Percentiles rank a stretch among this genome's conserved stretches.
Evolutionary conservation across 2,329 filamentous ascomycete genomes (phyloP).

Genomic region (Knoxdaviesia capensis): DNA sequence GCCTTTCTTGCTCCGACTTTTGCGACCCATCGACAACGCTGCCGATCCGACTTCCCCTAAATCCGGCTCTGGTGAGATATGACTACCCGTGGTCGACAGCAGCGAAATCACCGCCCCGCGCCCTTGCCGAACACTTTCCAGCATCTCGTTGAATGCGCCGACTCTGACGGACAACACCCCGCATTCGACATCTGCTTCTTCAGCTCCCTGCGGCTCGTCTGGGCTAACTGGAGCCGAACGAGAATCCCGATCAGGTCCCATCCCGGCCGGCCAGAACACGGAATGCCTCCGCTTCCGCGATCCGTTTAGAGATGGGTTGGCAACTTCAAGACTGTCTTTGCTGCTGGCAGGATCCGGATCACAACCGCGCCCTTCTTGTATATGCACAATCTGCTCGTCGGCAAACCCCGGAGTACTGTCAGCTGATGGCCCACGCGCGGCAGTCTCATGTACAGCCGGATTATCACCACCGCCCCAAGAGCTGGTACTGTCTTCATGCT

Average conservation of each 20-base stretch:
- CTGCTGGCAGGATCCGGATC: background rate
- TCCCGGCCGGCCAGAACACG: background rate
- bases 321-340: background rate
- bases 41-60: background rate
- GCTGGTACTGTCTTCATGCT: too few species aligned
- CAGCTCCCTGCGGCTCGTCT: background rate
- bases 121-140: background rate
- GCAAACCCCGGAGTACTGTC: background rate
- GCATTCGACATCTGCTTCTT: too few species aligned
- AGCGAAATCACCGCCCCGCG: background rate
- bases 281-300: background rate
- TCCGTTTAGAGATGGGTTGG: background rate
- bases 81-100: background rate
- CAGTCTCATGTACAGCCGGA: too few species aligned
- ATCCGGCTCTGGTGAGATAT: background rate
- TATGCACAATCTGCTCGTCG: background rate
- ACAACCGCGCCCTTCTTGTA: background rate
- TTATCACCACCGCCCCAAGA: too few species aligned
- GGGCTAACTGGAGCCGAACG: background rate
- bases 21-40: background rate
- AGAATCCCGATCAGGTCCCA: background rate
- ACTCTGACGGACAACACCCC: background rate
- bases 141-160: slow-evolving; percentile 2
- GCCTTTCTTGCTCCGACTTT: background rate
- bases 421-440: too few species aligned